A percentile compares a stretch with the other conserved stretches of the same genome.
These are phyloP conservation scores for Solanum aculeatissimum DNA, from an alignment of 305 asterid species.

Conservation along the genomic window DNA sequence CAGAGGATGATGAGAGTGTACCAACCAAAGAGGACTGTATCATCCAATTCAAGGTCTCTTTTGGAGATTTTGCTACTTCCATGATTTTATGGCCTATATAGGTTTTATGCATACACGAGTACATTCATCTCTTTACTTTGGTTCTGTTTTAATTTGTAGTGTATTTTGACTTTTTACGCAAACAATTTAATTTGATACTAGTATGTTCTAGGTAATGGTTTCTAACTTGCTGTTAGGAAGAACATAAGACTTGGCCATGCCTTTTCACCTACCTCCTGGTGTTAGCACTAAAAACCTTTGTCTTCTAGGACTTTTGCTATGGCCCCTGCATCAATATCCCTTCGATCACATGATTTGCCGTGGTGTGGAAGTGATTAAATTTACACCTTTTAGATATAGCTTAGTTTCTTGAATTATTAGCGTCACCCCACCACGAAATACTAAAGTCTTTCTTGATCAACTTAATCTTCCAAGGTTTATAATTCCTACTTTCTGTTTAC, in stretches of 20 bases:
- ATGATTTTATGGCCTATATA: neutral
- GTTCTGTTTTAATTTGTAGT: neutral
- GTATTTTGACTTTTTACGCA: neutral
- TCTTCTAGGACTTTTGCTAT: neutral
- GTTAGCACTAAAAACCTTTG: neutral
- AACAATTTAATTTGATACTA: neutral
- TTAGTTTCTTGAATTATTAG: neutral
- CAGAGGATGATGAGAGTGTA: conserved; percentile 84
- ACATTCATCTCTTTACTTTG: neutral
- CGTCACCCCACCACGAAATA: neutral
- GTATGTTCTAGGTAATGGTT: neutral
- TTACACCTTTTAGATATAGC: neutral
- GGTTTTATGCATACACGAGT: neutral
- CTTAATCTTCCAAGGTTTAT: neutral
- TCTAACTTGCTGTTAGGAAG: neutral
- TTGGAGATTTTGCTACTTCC: neutral
- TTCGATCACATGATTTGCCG: neutral
- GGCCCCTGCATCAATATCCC: neutral
- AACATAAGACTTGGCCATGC: neutral
- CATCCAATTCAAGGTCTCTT: conserved; percentile 71
- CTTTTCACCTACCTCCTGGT: neutral
- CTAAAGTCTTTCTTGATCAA: neutral
- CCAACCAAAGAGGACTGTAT: conserved; percentile 83
- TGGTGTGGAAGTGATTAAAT: neutral
- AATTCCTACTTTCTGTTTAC: neutral